A percentile compares a stretch with the other conserved stretches of the same genome.
Conservation (phyloP, 257 asterid genomes). For the Agastache rugosa region DNA sequence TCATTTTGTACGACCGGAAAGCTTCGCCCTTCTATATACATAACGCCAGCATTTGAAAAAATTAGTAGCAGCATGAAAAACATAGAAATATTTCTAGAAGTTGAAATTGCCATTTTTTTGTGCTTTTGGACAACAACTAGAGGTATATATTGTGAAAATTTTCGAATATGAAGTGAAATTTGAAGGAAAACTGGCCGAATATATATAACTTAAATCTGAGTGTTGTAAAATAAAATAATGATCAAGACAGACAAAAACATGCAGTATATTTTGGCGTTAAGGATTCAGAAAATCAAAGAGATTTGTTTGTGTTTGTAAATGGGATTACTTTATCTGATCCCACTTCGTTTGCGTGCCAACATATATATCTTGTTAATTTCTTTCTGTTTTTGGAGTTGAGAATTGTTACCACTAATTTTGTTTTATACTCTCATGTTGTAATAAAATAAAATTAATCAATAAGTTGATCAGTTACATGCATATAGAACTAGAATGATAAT, state of each 20-base stretch:
- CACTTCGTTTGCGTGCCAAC: neutral
- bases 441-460: too few relatives aligned
- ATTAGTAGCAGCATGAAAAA: conserved; percentile 38
- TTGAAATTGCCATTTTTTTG: conserved; percentile 43
- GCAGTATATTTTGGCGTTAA: neutral
- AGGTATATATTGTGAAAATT: neutral
- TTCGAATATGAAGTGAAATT: neutral
- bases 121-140: conserved; percentile 2
- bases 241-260: neutral
- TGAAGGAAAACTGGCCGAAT: conserved; percentile 30
- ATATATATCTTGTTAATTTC: conserved; percentile 1
- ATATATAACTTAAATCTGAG: conserved; percentile 34
- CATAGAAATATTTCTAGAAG: conserved; percentile 18
- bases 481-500: neutral
- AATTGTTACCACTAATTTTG: neutral
- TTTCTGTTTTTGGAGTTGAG: neutral
- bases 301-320: conserved; percentile 25
- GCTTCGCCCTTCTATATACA: conserved; percentile 32
- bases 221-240: neutral
- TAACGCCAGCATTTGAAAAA: conserved; percentile 26
- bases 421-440: neutral
- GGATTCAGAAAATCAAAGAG: conserved; percentile 21
- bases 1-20: conserved; percentile 21
- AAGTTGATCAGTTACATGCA: too few relatives aligned
- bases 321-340: conserved; percentile 31